A percentile compares a stretch with the other conserved stretches of the same genome.
Conservation (phyloP, 2,329 filamentous ascomycete genomes). For the Erysiphe pulchra region DNA sequence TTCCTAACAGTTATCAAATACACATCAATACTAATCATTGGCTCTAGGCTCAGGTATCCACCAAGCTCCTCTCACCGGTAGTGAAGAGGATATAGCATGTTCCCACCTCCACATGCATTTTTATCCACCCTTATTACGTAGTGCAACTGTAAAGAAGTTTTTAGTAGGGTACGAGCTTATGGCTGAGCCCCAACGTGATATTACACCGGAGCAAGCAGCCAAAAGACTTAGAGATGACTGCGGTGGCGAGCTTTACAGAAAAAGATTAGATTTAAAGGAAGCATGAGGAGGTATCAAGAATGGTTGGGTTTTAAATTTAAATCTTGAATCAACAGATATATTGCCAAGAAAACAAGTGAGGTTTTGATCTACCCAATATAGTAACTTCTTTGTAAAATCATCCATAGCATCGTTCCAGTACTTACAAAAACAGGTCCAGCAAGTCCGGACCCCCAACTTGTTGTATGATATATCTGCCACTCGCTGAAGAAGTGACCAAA, state of each 20-base stretch:
- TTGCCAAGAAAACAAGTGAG: background rate
- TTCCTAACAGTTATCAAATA: background rate
- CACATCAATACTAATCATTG: background rate
- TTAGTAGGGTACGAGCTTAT: conserved; percentile 89
- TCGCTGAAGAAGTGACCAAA: conserved; percentile 36
- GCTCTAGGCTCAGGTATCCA: conserved; percentile 62
- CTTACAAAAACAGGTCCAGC: conserved; percentile 28
- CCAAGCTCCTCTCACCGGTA: conserved; percentile 70
- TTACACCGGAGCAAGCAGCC: conserved; percentile 88
- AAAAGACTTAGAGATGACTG: conserved; percentile 42
- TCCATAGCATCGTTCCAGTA: conserved; percentile 27
- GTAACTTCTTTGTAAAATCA: conserved; percentile 38
- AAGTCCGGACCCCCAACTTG: conserved; percentile 33
- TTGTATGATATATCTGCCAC: conserved; percentile 54
- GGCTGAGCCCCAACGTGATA: conserved; percentile 93
- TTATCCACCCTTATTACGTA: conserved; percentile 77
- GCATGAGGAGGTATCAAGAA: too few relatives aligned
- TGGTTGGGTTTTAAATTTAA: too few relatives aligned
- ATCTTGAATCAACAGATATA: background rate
- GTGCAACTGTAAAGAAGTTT: conserved; percentile 87
- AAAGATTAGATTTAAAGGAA: conserved; percentile 11
- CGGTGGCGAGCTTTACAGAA: conserved; percentile 64
- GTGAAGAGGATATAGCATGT: conserved; percentile 57
- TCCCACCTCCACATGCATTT: conserved; percentile 95
- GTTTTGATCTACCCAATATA: conserved; percentile 29